Evolutionary conservation across 257 asterid genomes (phyloP).

Genomic region (Nicotiana attenuata): DNA sequence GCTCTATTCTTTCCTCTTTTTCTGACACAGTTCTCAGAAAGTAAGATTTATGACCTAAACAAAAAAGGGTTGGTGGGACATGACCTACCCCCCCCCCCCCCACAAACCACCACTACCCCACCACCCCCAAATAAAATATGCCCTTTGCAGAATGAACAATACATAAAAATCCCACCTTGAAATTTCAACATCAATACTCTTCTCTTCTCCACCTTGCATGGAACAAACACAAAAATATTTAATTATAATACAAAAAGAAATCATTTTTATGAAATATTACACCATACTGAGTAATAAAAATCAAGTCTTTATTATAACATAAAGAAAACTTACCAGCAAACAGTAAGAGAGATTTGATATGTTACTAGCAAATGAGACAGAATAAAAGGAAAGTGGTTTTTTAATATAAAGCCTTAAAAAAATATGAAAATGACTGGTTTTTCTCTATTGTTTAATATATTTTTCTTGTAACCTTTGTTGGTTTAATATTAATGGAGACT

Average conservation of each 20-base stretch:
- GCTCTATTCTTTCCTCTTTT: not conserved
- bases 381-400: not conserved
- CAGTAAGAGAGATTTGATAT: conserved; percentile 10
- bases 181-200: conserved; percentile 32
- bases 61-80: conserved; percentile 8
- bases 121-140: conserved; percentile 1
- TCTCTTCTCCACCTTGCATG: conserved; percentile 13
- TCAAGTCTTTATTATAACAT: conserved; percentile 6
- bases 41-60: conserved; percentile 28
- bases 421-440: not conserved
- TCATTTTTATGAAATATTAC: not conserved
- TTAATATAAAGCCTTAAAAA: not conserved
- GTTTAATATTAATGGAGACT: conserved; percentile 2
- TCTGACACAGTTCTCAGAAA: conserved; percentile 18
- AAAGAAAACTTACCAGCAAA: conserved; percentile 11
- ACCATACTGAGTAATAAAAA: not conserved
- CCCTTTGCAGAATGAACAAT: not conserved
- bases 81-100: not conserved
- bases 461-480: not conserved
- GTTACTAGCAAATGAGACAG: conserved; percentile 5
- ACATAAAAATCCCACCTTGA: conserved; percentile 17
- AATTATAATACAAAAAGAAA: no score
- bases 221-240: not conserved
- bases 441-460: not conserved
- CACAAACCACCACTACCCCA: not conserved